Conservation (phyloP, 176 grass and related monocot genomes). For the Microstegium vimineum region DNA sequence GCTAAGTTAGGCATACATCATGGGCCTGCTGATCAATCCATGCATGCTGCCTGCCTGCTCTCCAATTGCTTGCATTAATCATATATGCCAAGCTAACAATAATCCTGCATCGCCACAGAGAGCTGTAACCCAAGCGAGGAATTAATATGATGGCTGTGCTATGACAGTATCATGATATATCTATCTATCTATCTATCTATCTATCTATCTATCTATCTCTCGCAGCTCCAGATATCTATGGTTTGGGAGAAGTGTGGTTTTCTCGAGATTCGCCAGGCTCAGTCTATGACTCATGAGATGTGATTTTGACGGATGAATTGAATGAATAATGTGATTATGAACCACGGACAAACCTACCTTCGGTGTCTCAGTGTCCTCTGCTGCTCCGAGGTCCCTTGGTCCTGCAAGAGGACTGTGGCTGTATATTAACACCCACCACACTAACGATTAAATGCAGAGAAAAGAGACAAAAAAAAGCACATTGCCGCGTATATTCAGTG, state of each 20-base stretch:
- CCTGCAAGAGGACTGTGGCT: background rate
- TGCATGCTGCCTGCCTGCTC: background rate
- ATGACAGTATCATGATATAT: too few species aligned
- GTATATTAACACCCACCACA: background rate
- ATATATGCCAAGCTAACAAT: background rate
- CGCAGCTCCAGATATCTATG: too few species aligned
- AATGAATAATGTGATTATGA: background rate
- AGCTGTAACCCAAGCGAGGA: background rate
- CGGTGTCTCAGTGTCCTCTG: background rate
- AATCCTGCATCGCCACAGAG: background rate
- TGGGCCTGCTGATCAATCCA: background rate
- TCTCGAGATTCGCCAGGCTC: background rate
- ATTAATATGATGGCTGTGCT: background rate
- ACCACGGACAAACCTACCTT: background rate
- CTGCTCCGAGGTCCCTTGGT: background rate
- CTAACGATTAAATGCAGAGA: background rate
- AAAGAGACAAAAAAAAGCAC: background rate
- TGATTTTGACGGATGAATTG: too few species aligned
- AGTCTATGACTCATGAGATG: background rate
- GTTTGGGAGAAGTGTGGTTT: constrained; percentile 8
- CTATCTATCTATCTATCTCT: too few species aligned
- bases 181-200: too few species aligned
- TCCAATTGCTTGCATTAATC: constrained; percentile 8
- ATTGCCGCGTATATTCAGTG: background rate
- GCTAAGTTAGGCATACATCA: background rate